Evolutionary conservation across 192 early-diverging fungal species (phyloP).

Genomic region (Chytriomyces sp.): DNA sequence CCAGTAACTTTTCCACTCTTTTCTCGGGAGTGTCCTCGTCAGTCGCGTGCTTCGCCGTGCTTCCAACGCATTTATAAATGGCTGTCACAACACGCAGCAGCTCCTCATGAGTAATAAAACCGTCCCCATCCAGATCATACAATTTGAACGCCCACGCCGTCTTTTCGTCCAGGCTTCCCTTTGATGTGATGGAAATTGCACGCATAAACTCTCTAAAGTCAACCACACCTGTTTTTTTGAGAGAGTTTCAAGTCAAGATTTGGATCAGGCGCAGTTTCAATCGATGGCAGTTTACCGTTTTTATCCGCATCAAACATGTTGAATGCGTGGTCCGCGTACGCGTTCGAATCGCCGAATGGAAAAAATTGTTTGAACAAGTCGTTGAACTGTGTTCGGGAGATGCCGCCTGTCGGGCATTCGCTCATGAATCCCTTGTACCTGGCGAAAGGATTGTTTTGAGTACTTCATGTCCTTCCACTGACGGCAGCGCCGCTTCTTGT

Average conservation of each 20-base stretch:
- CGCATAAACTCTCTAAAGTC: conserved; percentile 92
- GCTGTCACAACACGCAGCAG: conserved; percentile 92
- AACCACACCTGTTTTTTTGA: conserved; percentile 63
- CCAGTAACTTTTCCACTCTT: conserved; percentile 86
- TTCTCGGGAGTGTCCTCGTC: conserved; percentile 93
- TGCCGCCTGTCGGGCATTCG: conserved; percentile 85
- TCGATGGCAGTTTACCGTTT: conserved; percentile 48
- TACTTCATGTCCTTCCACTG: not conserved
- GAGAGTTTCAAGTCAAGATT: not conserved
- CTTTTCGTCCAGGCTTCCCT: conserved; percentile 84
- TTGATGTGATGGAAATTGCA: conserved; percentile 83
- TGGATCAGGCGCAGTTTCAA: not conserved
- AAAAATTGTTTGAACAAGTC: conserved; percentile 96
- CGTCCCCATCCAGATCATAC: conserved; percentile 91
- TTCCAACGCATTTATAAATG: conserved; percentile 93
- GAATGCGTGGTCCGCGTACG: conserved; percentile 90
- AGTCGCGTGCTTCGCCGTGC: conserved; percentile 84
- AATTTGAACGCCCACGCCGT: conserved; percentile 83
- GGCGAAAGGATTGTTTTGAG: not conserved
- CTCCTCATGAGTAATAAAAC: conserved; percentile 84
- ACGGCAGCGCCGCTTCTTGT: not conserved
- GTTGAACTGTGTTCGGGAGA: conserved; percentile 85
- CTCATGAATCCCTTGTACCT: conserved; percentile 95
- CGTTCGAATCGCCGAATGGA: conserved; percentile 91
- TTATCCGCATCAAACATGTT: conserved; percentile 90